Conservation (phyloP, 2,329 filamentous ascomycete genomes). For the Microdochium nivale region DNA sequence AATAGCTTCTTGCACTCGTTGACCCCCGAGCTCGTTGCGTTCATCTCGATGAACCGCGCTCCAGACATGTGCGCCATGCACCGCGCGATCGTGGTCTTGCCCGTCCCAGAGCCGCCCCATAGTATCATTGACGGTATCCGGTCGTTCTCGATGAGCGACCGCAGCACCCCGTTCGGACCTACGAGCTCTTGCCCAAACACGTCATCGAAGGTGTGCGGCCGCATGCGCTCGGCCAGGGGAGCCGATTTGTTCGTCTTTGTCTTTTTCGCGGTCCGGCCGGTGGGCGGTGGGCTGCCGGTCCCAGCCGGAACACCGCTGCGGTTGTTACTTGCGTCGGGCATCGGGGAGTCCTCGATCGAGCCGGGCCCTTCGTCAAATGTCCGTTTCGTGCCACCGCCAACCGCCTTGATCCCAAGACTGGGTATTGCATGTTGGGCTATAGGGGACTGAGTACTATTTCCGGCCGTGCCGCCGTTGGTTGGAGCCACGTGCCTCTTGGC, state of each 20-base stretch:
- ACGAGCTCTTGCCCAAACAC: conserved; percentile 90
- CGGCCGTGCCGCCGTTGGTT: neutral
- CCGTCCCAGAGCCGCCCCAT: conserved; percentile 76
- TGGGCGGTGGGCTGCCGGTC: conserved; percentile 14
- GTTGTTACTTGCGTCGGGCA: conserved; percentile 13
- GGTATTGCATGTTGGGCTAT: neutral
- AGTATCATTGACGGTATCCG: conserved; percentile 91
- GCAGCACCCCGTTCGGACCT: conserved; percentile 72
- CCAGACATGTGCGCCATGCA: conserved; percentile 79
- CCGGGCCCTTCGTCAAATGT: conserved; percentile 47
- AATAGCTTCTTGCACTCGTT: conserved; percentile 91
- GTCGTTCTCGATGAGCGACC: conserved; percentile 77
- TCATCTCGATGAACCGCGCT: conserved; percentile 88
- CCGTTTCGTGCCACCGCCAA: conserved; percentile 38
- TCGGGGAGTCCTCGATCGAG: conserved; percentile 15
- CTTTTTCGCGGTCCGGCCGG: conserved; percentile 45
- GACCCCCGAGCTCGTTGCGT: conserved; percentile 82
- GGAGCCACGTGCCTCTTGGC: conserved; percentile 42
- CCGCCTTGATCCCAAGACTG: conserved; percentile 12
- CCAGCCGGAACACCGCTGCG: conserved; percentile 10
- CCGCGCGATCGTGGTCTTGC: conserved; percentile 86
- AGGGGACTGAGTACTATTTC: neutral
- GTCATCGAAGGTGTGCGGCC: conserved; percentile 73
- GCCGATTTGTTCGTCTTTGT: conserved; percentile 63
- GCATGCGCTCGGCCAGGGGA: conserved; percentile 89